Percentiles rank a stretch among this genome's conserved stretches.
Conservation (phyloP, 306 rosid genomes). For the Gastrolobium bilobum region DNA sequence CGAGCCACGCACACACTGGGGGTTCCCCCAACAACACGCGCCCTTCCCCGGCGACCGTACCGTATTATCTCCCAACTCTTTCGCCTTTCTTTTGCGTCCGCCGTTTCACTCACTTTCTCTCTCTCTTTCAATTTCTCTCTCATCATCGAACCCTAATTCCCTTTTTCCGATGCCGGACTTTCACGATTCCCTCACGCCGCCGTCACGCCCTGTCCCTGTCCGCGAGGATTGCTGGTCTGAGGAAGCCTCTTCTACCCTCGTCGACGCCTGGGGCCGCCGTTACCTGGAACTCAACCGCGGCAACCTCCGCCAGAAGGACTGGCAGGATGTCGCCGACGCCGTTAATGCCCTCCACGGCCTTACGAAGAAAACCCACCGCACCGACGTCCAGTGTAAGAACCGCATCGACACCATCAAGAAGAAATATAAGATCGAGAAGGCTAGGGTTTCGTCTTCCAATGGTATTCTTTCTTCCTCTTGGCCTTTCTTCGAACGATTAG, state of each 20-base stretch:
- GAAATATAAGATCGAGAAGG: slow-evolving; percentile 92
- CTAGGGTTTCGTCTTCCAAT: slow-evolving; percentile 76
- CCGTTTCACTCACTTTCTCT: slow-evolving; percentile 56
- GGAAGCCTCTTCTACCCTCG: slow-evolving; percentile 89
- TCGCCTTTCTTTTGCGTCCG: slow-evolving; percentile 72
- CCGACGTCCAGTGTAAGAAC: slow-evolving; percentile 97
- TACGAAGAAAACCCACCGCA: slow-evolving; percentile 88
- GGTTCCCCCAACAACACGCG: slow-evolving; percentile 67
- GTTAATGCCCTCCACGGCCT: slow-evolving; percentile 94
- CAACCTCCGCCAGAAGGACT: slow-evolving; percentile 96
- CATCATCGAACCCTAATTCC: slow-evolving; percentile 42
- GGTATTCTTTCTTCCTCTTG: slow-evolving; percentile 66
- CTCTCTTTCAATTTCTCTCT: slow-evolving; percentile 22
- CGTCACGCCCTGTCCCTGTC: slow-evolving; percentile 76
- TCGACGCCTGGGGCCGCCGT: slow-evolving; percentile 96
- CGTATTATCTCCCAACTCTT: slow-evolving; percentile 75
- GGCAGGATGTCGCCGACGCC: slow-evolving; percentile 97
- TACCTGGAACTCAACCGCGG: slow-evolving; percentile 95
- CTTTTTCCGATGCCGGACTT: slow-evolving; percentile 73
- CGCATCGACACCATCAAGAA: slow-evolving; percentile 95
- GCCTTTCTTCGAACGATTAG: slow-evolving; percentile 83
- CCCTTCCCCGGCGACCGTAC: slow-evolving; percentile 88
- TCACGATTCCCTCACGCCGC: slow-evolving; percentile 66
- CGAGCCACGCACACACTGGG: slow-evolving; percentile 65
- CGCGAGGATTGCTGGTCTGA: slow-evolving; percentile 99